These are phyloP conservation scores for Emmonsiellopsis sp. DNA, from an alignment of 2,329 filamentous ascomycete genomes.

Conservation along the genomic window DNA sequence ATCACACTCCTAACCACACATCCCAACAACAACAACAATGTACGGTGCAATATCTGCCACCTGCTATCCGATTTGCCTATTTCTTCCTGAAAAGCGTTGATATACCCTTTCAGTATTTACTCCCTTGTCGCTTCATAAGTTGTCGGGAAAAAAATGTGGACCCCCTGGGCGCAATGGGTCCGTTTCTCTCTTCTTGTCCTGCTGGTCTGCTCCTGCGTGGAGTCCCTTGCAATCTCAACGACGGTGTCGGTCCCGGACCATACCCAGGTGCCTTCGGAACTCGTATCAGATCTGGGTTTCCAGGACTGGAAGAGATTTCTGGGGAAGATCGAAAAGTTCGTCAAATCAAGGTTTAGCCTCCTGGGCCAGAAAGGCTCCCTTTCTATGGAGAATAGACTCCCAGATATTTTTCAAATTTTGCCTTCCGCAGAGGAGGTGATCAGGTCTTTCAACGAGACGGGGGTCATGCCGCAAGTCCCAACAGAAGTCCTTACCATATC, in stretches of 20 bases:
- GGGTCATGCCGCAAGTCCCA: background rate
- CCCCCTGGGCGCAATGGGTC: background rate
- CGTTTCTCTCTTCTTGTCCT: background rate
- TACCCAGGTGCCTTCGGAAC: background rate
- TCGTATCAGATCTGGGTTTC: background rate
- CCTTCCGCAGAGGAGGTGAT: slow-evolving; percentile 6
- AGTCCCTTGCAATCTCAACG: background rate
- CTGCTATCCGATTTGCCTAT: background rate
- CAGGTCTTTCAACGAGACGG: background rate
- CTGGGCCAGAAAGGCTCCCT: background rate
- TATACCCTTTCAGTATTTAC: too few relatives aligned
- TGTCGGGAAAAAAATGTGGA: background rate
- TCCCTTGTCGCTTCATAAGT: background rate
- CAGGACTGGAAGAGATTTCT: background rate
- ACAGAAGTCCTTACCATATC: slow-evolving; percentile 7
- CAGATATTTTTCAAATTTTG: background rate
- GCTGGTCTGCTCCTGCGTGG: background rate
- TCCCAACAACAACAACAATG: too few relatives aligned
- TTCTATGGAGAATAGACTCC: background rate
- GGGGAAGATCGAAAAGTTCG: background rate
- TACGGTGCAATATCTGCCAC: too few relatives aligned
- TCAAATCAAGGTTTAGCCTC: background rate
- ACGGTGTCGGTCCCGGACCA: background rate
- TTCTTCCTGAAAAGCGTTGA: too few relatives aligned
- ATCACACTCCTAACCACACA: too few relatives aligned